Evolutionary conservation across 192 early-diverging fungal species (phyloP).

Genomic region (Endogone sp.): DNA sequence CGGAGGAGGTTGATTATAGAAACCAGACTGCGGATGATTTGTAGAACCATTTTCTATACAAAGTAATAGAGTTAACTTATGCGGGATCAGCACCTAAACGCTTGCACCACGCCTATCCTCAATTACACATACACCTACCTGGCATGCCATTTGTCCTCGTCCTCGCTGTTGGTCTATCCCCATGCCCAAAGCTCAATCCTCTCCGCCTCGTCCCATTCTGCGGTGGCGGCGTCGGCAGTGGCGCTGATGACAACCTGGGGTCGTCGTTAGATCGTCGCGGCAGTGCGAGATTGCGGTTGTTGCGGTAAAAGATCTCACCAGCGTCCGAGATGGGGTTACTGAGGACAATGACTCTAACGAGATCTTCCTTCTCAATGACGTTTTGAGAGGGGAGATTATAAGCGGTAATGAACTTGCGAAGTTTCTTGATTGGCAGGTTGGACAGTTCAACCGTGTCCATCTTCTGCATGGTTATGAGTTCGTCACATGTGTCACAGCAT

Average conservation of each 20-base stretch:
- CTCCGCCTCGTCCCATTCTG: not conserved
- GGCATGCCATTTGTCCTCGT: no score
- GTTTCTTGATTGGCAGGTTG: slow-evolving; percentile 13
- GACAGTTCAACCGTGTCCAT: slow-evolving; percentile 22
- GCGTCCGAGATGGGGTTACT: slow-evolving; percentile 23
- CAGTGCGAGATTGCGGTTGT: not conserved
- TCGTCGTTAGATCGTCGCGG: not conserved
- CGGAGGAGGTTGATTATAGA: not conserved
- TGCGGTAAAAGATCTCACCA: slow-evolving; percentile 19
- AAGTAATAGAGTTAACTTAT: not conserved
- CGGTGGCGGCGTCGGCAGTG: not conserved
- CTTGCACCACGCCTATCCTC: not conserved
- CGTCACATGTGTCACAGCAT: slow-evolving; percentile 27
- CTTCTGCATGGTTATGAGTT: slow-evolving; percentile 27
- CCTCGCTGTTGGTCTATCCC: not conserved
- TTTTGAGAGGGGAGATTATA: slow-evolving; percentile 26
- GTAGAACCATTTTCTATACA: not conserved
- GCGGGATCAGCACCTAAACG: no score
- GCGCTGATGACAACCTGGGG: no score
- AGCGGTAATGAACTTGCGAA: slow-evolving; percentile 24
- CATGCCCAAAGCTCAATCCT: not conserved
- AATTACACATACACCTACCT: not conserved
- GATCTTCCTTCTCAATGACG: slow-evolving; percentile 34
- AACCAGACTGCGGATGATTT: not conserved
- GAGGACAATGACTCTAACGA: slow-evolving; percentile 24